These are phyloP conservation scores for Antarctomyces pellizariae DNA, from an alignment of 495 filamentous ascomycete species.

Conservation along the genomic window DNA sequence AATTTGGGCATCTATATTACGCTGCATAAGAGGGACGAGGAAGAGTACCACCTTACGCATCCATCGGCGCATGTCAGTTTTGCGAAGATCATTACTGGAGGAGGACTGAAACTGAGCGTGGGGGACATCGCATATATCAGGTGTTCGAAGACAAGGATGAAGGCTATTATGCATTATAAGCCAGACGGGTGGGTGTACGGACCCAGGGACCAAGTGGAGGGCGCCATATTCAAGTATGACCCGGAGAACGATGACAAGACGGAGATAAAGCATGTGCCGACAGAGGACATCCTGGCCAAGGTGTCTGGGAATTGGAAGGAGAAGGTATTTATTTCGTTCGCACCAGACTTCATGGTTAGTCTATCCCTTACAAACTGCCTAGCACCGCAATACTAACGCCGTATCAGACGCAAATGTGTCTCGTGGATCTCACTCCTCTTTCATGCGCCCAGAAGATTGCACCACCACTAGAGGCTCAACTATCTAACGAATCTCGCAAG, in stretches of 20 bases:
- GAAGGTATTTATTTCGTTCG: constrained; percentile 27
- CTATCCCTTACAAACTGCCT: constrained; percentile 1
- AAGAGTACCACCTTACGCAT: constrained; percentile 87
- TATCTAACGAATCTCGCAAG: constrained; percentile 72
- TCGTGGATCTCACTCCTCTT: constrained; percentile 72
- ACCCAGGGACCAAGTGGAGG: constrained; percentile 74
- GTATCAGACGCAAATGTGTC: constrained; percentile 36
- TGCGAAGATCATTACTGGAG: too few relatives aligned
- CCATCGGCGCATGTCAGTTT: constrained; percentile 79
- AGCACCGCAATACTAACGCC: constrained; percentile 16
- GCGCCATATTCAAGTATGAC: constrained; percentile 74
- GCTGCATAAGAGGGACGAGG: constrained; percentile 51
- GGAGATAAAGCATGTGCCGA: constrained; percentile 62
- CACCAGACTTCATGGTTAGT: constrained; percentile 26
- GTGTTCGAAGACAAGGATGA: constrained; percentile 68
- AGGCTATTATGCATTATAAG: constrained; percentile 73
- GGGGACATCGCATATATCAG: constrained; percentile 70
- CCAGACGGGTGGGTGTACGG: constrained; percentile 91
- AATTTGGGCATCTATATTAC: constrained; percentile 93
- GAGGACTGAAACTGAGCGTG: constrained; percentile 70
- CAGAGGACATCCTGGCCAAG: constrained; percentile 59
- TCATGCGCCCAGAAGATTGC: constrained; percentile 50
- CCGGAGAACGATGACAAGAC: constrained; percentile 55
- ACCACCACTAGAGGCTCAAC: constrained; percentile 51
- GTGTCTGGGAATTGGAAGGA: constrained; percentile 65